Evolutionary conservation across 768 basidiomycete species (phyloP).

Genomic region (Pisolithus microcarpus): DNA sequence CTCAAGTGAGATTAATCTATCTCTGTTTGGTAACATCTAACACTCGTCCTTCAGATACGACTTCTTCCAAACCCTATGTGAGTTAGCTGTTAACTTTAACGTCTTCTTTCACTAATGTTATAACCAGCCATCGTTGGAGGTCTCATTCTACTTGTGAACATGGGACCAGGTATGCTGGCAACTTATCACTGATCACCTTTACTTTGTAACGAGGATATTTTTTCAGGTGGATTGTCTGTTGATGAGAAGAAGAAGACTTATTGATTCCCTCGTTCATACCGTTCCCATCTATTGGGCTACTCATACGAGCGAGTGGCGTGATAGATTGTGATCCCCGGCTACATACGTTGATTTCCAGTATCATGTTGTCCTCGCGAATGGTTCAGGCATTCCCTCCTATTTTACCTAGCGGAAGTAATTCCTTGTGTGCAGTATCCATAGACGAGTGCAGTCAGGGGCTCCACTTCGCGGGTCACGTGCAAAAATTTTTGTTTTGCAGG

Average conservation of each 20-base stretch:
- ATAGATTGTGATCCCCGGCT: slow-evolving; percentile 4
- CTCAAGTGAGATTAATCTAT: slow-evolving; percentile 63
- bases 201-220: background rate
- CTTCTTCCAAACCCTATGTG: slow-evolving; percentile 96
- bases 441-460: no score
- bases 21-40: slow-evolving; percentile 15
- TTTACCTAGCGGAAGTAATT: no score
- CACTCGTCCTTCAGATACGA: slow-evolving; percentile 61
- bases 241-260: slow-evolving; percentile 99
- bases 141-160: slow-evolving; percentile 93
- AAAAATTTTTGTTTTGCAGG: no score
- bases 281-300: background rate
- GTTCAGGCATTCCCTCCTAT: no score
- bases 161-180: slow-evolving; percentile 74
- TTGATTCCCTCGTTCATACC: slow-evolving; percentile 23
- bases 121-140: slow-evolving; percentile 86
- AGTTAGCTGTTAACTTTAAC: slow-evolving; percentile 1
- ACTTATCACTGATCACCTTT: background rate
- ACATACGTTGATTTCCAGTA: slow-evolving; percentile 8
- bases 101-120: background rate
- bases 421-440: no score
- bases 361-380: no score
- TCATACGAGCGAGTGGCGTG: background rate
- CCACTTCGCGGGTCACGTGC: background rate
- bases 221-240: slow-evolving; percentile 82